Evolutionary conservation across 2,329 filamentous ascomycete species (phyloP), one percentile per base, ranked within the genome.

Genomic region (Aspergillus japonicus): DNA sequence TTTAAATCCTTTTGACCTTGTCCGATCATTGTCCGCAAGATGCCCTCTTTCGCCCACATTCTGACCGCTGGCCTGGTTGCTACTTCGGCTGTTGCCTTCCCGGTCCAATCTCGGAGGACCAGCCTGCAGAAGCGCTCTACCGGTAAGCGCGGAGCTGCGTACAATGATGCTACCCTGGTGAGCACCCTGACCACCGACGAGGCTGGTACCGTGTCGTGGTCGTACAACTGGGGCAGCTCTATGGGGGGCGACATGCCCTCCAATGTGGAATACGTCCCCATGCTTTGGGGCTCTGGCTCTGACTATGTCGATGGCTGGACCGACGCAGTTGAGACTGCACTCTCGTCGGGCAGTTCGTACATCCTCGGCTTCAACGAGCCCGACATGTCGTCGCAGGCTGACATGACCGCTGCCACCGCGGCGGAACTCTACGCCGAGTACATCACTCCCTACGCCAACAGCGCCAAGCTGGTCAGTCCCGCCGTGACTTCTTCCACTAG

Each of bases 341-440:
- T 54, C 19, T 47, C 39, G 23, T 26, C 11, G 10, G 52, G 52
- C 16, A 54, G 52, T 19, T 29, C 24, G 16, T 29, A 54, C 12
- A 54, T 54, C 24, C 19, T 54, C 8, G 52, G 52, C 10, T 54
- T 54, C 39, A 54, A 54, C 42, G 52, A 54, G 21, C 52, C 52
- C 23, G 52, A 54, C 52, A 54, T 47, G 39, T 19, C 39, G 10
- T 54, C 52, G 39, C 39, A 47, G 16, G 52, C 52, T 26, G 42
- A 54, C 24, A 54, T 54, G n/a, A 19, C 39, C n/a, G 52, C 52
- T 19, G 44, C 52, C 16, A 47, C 16, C 6, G 52, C 52, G 5
- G 52, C 52, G 8, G 21, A 19, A 10, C 24, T 47, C 23, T 54
- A 54, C 52, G 21, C 44, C 10, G 24, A 54, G 42, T 54, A 54